These are phyloP conservation scores for Endocarpon pusillum DNA, from an alignment of 495 filamentous ascomycete species.

Conservation along the genomic window DNA sequence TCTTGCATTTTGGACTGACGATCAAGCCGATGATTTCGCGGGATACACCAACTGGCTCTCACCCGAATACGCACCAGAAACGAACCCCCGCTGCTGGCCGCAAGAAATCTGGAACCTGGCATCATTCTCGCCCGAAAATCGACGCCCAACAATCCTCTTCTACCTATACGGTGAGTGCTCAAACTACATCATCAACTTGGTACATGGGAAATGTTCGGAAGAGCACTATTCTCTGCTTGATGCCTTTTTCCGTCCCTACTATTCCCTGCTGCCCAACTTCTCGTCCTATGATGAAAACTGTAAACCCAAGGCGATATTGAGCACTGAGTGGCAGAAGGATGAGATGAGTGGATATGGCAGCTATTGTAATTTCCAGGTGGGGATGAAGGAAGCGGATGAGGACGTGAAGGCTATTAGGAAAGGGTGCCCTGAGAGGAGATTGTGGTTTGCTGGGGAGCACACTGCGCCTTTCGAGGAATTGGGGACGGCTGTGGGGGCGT, in stretches of 20 bases:
- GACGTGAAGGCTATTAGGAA: background rate
- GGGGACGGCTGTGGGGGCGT: background rate
- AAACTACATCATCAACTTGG: background rate
- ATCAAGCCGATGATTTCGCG: too few relatives aligned
- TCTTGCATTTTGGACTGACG: constrained; percentile 2
- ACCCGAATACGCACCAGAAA: too few relatives aligned
- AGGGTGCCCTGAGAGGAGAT: background rate
- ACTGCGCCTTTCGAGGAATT: background rate
- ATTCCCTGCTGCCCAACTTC: background rate
- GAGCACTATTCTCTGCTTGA: background rate
- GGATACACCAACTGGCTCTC: too few relatives aligned
- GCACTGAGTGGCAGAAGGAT: background rate
- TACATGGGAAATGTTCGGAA: background rate
- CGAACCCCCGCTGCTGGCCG: background rate
- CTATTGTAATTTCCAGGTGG: background rate
- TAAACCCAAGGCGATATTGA: background rate
- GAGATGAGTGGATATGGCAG: background rate
- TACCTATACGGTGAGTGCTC: background rate
- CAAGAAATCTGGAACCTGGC: background rate
- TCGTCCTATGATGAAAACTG: background rate
- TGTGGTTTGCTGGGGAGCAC: background rate
- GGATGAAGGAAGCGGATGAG: background rate
- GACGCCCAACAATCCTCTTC: background rate
- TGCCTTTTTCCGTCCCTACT: background rate
- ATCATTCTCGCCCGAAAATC: background rate